phyloP scores from a whole-genome alignment of 257 asterid species.

The Echites panduratus region DNA sequence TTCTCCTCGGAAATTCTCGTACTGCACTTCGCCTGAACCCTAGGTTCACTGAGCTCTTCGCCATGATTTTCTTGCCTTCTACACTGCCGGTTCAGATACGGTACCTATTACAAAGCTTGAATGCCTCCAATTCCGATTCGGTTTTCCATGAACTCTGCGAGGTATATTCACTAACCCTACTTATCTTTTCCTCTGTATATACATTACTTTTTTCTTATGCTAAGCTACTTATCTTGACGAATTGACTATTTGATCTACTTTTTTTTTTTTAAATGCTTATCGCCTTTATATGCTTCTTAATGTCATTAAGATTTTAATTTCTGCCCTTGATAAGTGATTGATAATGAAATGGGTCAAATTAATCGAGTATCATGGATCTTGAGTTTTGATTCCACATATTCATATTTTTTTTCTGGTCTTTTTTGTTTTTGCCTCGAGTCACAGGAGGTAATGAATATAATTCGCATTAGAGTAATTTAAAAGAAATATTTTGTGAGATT shows the following conservation, averaged over 20 bases:
- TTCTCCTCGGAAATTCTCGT: background rate
- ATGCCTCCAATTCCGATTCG: conserved; percentile 69
- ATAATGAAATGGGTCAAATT: background rate
- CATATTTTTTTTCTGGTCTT: too few relatives aligned
- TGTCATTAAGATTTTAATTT: background rate
- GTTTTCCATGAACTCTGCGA: conserved; percentile 64
- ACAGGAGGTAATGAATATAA: too few relatives aligned
- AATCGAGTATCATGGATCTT: background rate
- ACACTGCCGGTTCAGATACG: conserved; percentile 58
- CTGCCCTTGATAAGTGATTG: background rate
- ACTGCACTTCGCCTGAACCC: conserved; percentile 12
- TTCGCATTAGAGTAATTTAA: background rate
- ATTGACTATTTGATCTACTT: background rate
- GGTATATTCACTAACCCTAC: conserved; percentile 31
- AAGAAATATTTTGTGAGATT: background rate
- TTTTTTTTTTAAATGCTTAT: background rate
- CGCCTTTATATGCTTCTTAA: background rate
- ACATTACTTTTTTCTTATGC: background rate
- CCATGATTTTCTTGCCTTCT: conserved; percentile 66
- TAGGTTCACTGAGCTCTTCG: conserved; percentile 13
- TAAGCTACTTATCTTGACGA: background rate
- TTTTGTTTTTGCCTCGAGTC: background rate
- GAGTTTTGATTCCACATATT: too few relatives aligned
- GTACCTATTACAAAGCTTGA: conserved; percentile 60
- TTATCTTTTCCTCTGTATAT: background rate